Evolutionary conservation across 371 early-diverging fungal species (phyloP).

Genomic region (Umbelopsis sp.): DNA sequence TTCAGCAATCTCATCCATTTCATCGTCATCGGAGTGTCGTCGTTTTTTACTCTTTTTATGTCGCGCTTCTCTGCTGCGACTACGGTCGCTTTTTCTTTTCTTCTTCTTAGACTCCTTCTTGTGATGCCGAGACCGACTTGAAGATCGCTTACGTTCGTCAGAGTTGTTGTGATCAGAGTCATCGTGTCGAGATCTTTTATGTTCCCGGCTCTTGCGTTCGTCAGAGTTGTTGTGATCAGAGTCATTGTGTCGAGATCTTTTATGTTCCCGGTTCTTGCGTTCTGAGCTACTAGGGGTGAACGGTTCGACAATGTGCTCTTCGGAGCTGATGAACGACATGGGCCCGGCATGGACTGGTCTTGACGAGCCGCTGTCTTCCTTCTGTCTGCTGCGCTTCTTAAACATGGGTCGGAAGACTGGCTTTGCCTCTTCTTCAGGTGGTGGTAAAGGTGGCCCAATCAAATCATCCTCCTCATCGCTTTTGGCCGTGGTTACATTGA

Average conservation of each 20-base stretch:
- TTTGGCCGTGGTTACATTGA: neutral
- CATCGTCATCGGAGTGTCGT: neutral
- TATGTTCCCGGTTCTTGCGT: constrained; percentile 30
- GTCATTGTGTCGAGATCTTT: constrained; percentile 37
- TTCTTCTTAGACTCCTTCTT: constrained; percentile 27
- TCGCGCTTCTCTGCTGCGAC: constrained; percentile 28
- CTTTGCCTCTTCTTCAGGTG: constrained; percentile 25
- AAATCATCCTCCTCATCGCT: constrained; percentile 24
- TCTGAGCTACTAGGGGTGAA: constrained; percentile 33
- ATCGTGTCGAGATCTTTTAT: constrained; percentile 39
- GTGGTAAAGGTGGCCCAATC: constrained; percentile 43
- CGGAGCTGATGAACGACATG: constrained; percentile 32
- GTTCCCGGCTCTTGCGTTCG: constrained; percentile 31
- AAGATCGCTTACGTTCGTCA: constrained; percentile 27
- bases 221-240: constrained; percentile 34
- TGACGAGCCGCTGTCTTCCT: constrained; percentile 12
- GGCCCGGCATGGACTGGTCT: neutral
- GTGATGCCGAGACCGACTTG: constrained; percentile 26
- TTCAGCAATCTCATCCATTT: constrained; percentile 1
- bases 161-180: constrained; percentile 35
- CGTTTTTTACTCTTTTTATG: constrained; percentile 28
- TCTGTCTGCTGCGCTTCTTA: constrained; percentile 25
- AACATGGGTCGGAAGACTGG: constrained; percentile 52
- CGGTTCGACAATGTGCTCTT: constrained; percentile 44
- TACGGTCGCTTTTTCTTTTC: constrained; percentile 18